Evolutionary conservation across 2,329 filamentous ascomycete species (phyloP).

Genomic region (Cladosporium sp.): DNA sequence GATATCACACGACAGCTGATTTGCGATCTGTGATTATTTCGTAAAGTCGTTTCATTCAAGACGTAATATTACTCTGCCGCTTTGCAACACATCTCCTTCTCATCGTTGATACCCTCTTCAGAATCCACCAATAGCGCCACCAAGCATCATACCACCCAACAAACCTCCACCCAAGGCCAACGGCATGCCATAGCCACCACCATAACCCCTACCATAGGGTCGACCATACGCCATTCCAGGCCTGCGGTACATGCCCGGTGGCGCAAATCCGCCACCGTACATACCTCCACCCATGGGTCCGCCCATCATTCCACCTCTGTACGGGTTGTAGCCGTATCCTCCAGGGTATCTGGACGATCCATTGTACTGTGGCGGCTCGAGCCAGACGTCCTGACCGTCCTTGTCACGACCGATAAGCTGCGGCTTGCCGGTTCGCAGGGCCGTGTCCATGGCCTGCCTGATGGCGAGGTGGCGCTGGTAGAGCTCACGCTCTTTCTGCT

Average conservation of each 20-base stretch:
- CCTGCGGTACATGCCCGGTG: slow-evolving; percentile 44
- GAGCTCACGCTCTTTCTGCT: slow-evolving; percentile 51
- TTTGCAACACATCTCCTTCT: not conserved
- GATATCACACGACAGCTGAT: not conserved
- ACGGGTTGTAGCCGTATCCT: slow-evolving; percentile 31
- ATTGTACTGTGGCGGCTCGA: slow-evolving; percentile 53
- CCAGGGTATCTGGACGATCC: slow-evolving; percentile 24
- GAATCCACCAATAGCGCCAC: slow-evolving; percentile 38
- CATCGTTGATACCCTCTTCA: not conserved
- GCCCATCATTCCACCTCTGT: slow-evolving; percentile 36
- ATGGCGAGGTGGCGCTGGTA: slow-evolving; percentile 55
- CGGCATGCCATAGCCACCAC: slow-evolving; percentile 49
- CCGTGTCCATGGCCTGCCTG: slow-evolving; percentile 52
- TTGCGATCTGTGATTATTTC: too few relatives aligned
- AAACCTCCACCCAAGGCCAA: slow-evolving; percentile 50
- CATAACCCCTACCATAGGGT: slow-evolving; percentile 39
- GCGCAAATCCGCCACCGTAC: slow-evolving; percentile 14
- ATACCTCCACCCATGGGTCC: slow-evolving; percentile 23
- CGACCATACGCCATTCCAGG: slow-evolving; percentile 51
- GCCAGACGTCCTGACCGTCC: slow-evolving; percentile 58
- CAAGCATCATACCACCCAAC: slow-evolving; percentile 49
- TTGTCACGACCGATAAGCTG: slow-evolving; percentile 57
- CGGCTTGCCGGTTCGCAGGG: slow-evolving; percentile 56
- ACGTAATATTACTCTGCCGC: not conserved
- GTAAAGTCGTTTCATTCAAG: not conserved